A percentile compares a stretch with the other conserved stretches of the same genome.
phyloP scores from a whole-genome alignment of 805 yeast species.

The Ogataea thermomethanolica region DNA sequence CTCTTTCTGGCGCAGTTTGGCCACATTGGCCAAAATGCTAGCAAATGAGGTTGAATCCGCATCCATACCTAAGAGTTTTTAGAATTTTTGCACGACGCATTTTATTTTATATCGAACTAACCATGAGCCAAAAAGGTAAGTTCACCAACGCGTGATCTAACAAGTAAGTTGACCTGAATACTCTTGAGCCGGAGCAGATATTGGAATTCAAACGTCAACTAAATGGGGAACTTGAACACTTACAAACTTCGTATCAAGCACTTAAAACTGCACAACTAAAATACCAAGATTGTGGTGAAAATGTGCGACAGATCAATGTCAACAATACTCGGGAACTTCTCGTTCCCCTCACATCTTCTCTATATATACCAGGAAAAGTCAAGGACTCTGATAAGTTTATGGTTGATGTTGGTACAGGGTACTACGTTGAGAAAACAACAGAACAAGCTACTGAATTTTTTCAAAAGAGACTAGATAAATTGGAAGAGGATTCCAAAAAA shows the following conservation, averaged over 20 bases:
- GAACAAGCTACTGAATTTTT: constrained; percentile 70
- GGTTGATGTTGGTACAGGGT: constrained; percentile 96
- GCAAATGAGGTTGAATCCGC: constrained; percentile 57
- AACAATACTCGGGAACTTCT: constrained; percentile 51
- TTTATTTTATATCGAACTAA: background rate
- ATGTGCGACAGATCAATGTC: constrained; percentile 51
- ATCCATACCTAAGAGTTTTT: constrained; percentile 2
- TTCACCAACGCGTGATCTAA: constrained; percentile 1
- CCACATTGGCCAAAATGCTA: constrained; percentile 67
- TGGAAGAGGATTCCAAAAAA: constrained; percentile 69
- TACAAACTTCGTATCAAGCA: constrained; percentile 79
- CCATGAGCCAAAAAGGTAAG: constrained; percentile 18
- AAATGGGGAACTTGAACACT: constrained; percentile 82
- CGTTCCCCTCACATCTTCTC: constrained; percentile 84
- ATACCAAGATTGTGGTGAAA: constrained; percentile 73
- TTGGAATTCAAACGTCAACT: constrained; percentile 77
- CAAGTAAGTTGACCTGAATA: constrained; percentile 52
- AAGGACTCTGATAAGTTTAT: constrained; percentile 63
- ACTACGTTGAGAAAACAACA: constrained; percentile 77
- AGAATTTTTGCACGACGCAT: constrained; percentile 4
- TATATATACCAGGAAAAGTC: constrained; percentile 84
- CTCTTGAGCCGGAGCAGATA: constrained; percentile 79
- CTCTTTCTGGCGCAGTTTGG: constrained; percentile 48
- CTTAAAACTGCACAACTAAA: constrained; percentile 77
- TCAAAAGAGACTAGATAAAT: constrained; percentile 65